Conservation (phyloP, 495 filamentous ascomycete genomes). For the Chaetomidium leptoderma region DNA sequence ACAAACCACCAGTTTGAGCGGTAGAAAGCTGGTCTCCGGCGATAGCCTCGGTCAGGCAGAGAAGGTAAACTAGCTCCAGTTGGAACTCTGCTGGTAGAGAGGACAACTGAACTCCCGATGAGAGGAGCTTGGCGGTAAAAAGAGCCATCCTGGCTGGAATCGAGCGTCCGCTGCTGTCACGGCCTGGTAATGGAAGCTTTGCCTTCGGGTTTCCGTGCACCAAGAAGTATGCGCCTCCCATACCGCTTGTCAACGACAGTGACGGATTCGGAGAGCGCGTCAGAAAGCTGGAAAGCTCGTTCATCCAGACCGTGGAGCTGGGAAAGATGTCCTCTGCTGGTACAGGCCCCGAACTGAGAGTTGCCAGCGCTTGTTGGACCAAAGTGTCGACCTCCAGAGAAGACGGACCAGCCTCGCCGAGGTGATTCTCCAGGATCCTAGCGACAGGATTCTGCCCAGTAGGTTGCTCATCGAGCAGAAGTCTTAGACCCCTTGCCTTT, state of each 20-base stretch:
- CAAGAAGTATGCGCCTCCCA: constrained; percentile 68
- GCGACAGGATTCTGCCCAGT: constrained; percentile 30
- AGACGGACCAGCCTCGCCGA: constrained; percentile 35
- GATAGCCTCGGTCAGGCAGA: constrained; percentile 40
- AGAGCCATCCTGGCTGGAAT: constrained; percentile 67
- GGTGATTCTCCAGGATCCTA: constrained; percentile 39
- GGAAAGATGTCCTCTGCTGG: constrained; percentile 41
- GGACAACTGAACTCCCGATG: constrained; percentile 27
- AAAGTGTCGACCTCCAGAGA: constrained; percentile 48
- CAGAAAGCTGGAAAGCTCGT: constrained; percentile 56
- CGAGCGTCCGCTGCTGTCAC: constrained; percentile 66
- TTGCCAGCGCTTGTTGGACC: constrained; percentile 37
- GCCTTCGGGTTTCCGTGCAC: constrained; percentile 37
- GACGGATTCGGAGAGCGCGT: constrained; percentile 53
- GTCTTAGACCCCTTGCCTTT: constrained; percentile 31
- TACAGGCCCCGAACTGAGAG: constrained; percentile 17
- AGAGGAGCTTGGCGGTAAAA: constrained; percentile 58
- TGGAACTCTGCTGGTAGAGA: constrained; percentile 30
- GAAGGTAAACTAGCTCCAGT: constrained; percentile 38
- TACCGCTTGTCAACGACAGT: constrained; percentile 64
- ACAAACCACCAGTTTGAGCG: constrained; percentile 32
- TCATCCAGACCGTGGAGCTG: constrained; percentile 39
- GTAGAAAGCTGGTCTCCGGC: constrained; percentile 44
- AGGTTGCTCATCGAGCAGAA: constrained; percentile 34
- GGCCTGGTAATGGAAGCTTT: constrained; percentile 25